Percentiles rank a stretch among this genome's conserved stretches.
phyloP scores from a whole-genome alignment of 257 asterid species.

The Solanum chiquidenum region DNA sequence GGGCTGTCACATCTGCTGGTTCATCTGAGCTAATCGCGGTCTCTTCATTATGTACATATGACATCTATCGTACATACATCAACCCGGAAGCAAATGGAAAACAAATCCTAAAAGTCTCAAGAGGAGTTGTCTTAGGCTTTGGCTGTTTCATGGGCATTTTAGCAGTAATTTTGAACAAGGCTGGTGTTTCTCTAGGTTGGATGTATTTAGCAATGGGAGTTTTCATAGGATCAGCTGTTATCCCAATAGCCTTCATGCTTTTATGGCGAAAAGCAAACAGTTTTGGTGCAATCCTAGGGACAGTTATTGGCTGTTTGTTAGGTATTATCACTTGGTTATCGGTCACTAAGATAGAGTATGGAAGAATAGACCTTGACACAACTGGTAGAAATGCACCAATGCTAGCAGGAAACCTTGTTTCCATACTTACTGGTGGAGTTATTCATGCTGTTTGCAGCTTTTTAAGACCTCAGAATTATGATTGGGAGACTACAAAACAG shows the following conservation, averaged over 20 bases:
- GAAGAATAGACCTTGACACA: constrained; percentile 75
- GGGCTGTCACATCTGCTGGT: constrained; percentile 99
- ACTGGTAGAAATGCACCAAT: constrained; percentile 87
- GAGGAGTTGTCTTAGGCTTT: constrained; percentile 45
- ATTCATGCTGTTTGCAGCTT: constrained; percentile 67
- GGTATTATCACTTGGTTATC: constrained; percentile 82
- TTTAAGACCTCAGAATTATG: constrained; percentile 66
- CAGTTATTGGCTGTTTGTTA: constrained; percentile 54
- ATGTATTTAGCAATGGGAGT: constrained; percentile 93
- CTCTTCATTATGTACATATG: constrained; percentile 82
- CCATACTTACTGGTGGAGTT: constrained; percentile 70
- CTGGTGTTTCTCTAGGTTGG: constrained; percentile 88
- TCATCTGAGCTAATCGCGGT: constrained; percentile 89
- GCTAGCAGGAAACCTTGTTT: constrained; percentile 86
- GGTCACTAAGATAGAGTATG: constrained; percentile 61
- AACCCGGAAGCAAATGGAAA: constrained; percentile 78
- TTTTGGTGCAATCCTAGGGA: constrained; percentile 65
- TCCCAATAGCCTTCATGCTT: constrained; percentile 91
- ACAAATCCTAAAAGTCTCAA: constrained; percentile 63
- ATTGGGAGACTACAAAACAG: constrained; percentile 75
- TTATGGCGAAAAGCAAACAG: constrained; percentile 81
- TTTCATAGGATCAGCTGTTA: constrained; percentile 79
- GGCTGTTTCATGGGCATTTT: constrained; percentile 85
- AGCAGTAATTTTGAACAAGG: constrained; percentile 75
- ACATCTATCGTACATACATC: constrained; percentile 74